A percentile compares a stretch with the other conserved stretches of the same genome.
Evolutionary conservation across 2,329 filamentous ascomycete genomes (phyloP).

Genomic region (Scedosporium apiospermum): DNA sequence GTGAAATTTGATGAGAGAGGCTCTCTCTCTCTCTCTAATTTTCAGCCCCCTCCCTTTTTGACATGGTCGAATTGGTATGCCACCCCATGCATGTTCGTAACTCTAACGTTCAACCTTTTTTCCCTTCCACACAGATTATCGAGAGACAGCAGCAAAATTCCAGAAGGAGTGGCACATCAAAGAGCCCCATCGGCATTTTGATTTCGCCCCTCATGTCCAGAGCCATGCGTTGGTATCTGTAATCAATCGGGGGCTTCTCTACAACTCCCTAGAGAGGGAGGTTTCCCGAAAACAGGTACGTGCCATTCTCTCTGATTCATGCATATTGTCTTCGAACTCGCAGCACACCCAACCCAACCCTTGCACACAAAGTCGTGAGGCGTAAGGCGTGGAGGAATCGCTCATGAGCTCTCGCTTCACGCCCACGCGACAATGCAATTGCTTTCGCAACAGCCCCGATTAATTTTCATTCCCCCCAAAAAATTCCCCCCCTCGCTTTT

Average conservation of each 20-base stretch:
- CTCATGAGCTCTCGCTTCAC: background rate
- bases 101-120: background rate
- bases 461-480: background rate
- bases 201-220: slow-evolving; percentile 56
- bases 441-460: background rate
- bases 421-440: background rate
- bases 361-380: background rate
- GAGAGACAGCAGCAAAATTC: slow-evolving; percentile 57
- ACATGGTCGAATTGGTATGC: background rate
- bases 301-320: background rate
- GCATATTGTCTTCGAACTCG: background rate
- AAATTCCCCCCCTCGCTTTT: background rate
- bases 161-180: slow-evolving; percentile 59
- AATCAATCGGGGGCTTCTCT: slow-evolving; percentile 54
- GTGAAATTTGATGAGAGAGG: slow-evolving; percentile 9
- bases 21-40: background rate
- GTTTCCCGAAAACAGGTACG: slow-evolving; percentile 41
- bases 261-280: slow-evolving; percentile 49
- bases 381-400: background rate
- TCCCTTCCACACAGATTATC: slow-evolving; percentile 42
- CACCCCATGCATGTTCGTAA: background rate
- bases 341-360: background rate
- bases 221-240: slow-evolving; percentile 54
- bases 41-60: background rate
- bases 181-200: slow-evolving; percentile 52